Evolutionary conservation across 2,329 filamentous ascomycete genomes (phyloP).

Genomic region (Cladophialophora psammophila): DNA sequence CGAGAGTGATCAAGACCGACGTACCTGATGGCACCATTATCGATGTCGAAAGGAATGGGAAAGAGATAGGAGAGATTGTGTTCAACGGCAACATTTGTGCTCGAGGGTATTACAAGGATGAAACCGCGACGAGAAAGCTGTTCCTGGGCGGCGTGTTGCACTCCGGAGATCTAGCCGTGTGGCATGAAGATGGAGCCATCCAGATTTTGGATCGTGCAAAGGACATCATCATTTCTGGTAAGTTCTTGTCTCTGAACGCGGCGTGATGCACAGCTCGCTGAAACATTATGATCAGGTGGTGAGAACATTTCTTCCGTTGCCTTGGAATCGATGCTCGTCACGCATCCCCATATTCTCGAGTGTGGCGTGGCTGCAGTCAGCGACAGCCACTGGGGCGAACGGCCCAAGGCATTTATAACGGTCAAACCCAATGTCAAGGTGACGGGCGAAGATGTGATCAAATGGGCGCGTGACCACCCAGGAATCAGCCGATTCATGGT

Average conservation of each 20-base stretch:
- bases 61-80: slow-evolving; percentile 83
- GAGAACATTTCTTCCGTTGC: slow-evolving; percentile 97
- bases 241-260: slow-evolving; percentile 40
- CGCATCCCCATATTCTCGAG: slow-evolving; percentile 89
- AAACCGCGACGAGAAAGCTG: slow-evolving; percentile 82
- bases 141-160: slow-evolving; percentile 87
- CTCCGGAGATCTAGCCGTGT: slow-evolving; percentile 90
- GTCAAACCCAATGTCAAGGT: slow-evolving; percentile 71
- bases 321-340: slow-evolving; percentile 85
- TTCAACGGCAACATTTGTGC: slow-evolving; percentile 92
- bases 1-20: slow-evolving; percentile 81
- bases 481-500: slow-evolving; percentile 92
- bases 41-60: slow-evolving; percentile 73
- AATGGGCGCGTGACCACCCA: slow-evolving; percentile 83
- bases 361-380: slow-evolving; percentile 87
- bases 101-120: slow-evolving; percentile 90
- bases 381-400: slow-evolving; percentile 92
- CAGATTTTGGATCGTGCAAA: slow-evolving; percentile 95
- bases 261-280: neutral
- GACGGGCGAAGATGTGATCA: slow-evolving; percentile 73
- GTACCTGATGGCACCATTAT: slow-evolving; percentile 66
- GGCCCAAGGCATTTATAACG: slow-evolving; percentile 93
- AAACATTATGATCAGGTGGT: slow-evolving; percentile 65
- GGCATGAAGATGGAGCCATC: slow-evolving; percentile 87
- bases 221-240: slow-evolving; percentile 96